A percentile compares a stretch with the other conserved stretches of the same genome.
Evolutionary conservation across 2,329 filamentous ascomycete genomes (phyloP).

Genomic region (Boeremia exigua): DNA sequence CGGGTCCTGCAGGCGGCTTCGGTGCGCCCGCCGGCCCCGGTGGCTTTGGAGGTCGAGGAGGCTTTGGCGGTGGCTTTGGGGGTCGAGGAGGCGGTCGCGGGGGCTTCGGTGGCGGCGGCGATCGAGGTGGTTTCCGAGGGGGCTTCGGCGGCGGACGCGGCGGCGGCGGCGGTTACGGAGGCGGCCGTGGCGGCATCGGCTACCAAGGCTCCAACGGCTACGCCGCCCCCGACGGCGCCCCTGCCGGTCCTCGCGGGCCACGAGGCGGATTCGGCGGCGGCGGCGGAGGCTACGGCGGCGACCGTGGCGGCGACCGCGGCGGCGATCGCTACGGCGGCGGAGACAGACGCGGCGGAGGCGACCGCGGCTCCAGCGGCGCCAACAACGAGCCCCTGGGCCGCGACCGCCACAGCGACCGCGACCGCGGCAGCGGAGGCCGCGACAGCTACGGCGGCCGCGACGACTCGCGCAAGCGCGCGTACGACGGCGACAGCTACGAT

Average conservation of each 20-base stretch:
- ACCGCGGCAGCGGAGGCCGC: constrained; percentile 37
- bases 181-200: constrained; percentile 54
- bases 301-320: constrained; percentile 40
- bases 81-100: constrained; percentile 59
- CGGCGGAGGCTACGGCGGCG: constrained; percentile 50
- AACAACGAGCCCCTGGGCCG: constrained; percentile 83
- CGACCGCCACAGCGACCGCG: constrained; percentile 53
- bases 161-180: constrained; percentile 47
- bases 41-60: constrained; percentile 58
- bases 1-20: constrained; percentile 65
- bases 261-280: constrained; percentile 41
- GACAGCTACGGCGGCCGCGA: constrained; percentile 45
- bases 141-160: constrained; percentile 48
- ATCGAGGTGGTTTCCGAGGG: constrained; percentile 56
- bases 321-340: constrained; percentile 35
- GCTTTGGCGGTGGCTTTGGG: constrained; percentile 53
- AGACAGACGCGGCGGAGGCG: constrained; percentile 33
- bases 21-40: constrained; percentile 62
- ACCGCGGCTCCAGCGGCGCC: constrained; percentile 66
- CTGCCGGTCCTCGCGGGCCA: constrained; percentile 54
- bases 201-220: constrained; percentile 51
- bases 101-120: constrained; percentile 47
- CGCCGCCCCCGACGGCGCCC: constrained; percentile 55
- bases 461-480: constrained; percentile 60
- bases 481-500: constrained; percentile 81